Conservation (phyloP, 306 rosid species). For the Trifolium fragiferum region DNA sequence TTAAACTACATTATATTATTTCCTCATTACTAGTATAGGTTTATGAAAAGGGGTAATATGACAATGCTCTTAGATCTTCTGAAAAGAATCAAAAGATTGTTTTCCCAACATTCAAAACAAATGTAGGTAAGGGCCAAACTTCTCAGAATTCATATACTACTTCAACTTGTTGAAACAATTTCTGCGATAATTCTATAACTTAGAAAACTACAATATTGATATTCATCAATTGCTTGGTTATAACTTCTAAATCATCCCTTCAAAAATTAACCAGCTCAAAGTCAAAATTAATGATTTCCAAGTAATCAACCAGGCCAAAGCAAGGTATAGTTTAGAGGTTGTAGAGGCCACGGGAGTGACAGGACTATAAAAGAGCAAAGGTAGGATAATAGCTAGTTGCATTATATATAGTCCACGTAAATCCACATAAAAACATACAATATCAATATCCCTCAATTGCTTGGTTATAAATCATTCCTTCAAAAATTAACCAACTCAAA, state of each 20-base stretch:
- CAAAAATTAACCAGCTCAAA: neutral
- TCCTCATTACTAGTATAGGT: neutral
- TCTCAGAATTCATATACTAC: neutral
- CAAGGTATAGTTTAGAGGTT: neutral
- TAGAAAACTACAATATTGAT: neutral
- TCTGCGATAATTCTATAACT: neutral
- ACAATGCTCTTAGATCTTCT: neutral
- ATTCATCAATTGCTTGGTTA: neutral
- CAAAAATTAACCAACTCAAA: too few species aligned
- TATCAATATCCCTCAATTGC: neutral
- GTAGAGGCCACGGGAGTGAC: neutral
- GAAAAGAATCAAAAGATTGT: too few species aligned
- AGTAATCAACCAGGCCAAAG: neutral
- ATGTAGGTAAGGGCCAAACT: neutral
- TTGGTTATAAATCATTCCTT: too few species aligned
- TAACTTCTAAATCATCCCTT: neutral
- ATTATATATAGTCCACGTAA: conserved; percentile 5
- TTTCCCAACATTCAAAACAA: neutral
- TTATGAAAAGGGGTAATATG: neutral
- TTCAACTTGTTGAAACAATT: neutral
- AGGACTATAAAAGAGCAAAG: neutral
- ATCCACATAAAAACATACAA: neutral
- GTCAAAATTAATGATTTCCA: neutral
- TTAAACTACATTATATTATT: neutral
- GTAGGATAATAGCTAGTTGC: neutral